Evolutionary conservation across 176 grass and related monocot genomes (phyloP).

Genomic region (Chrysopogon serrulatus): DNA sequence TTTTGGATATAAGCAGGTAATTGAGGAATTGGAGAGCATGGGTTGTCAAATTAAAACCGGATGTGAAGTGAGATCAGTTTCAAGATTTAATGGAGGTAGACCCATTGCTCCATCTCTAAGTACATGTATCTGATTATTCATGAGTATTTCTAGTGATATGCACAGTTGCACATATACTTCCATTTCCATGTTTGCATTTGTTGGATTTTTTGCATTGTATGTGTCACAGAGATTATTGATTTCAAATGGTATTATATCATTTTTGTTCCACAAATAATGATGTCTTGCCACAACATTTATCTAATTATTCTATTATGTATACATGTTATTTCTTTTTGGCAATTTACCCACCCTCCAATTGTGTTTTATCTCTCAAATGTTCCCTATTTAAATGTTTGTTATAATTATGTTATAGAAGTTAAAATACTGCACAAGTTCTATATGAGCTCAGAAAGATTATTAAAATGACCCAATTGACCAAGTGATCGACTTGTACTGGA

Average conservation of each 20-base stretch:
- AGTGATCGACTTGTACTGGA: not conserved
- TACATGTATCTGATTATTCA: not conserved
- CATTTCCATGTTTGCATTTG: not conserved
- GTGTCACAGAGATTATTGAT: not conserved
- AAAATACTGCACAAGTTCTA: not conserved
- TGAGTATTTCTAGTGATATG: not conserved
- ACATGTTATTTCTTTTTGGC: not conserved
- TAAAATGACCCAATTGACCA: not conserved
- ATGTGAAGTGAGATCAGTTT: slow-evolving; percentile 54
- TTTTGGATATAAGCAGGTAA: not conserved
- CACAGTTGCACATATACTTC: not conserved
- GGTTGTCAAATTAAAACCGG: slow-evolving; percentile 63
- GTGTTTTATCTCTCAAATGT: not conserved
- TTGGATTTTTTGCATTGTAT: not conserved
- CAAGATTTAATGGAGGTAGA: slow-evolving; percentile 44
- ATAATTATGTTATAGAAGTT: not conserved
- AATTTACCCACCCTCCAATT: not conserved
- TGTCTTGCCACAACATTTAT: not conserved
- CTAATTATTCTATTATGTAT: too few species aligned
- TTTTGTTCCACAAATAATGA: not conserved
- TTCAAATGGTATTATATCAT: not conserved
- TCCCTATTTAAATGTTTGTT: too few species aligned
- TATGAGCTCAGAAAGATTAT: not conserved
- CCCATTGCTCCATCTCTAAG: not conserved
- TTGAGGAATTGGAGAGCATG: slow-evolving; percentile 56